A percentile compares a stretch with the other conserved stretches of the same genome.
Evolutionary conservation across 2,329 filamentous ascomycete genomes (phyloP).

Genomic region (Diplocarpon rosae): DNA sequence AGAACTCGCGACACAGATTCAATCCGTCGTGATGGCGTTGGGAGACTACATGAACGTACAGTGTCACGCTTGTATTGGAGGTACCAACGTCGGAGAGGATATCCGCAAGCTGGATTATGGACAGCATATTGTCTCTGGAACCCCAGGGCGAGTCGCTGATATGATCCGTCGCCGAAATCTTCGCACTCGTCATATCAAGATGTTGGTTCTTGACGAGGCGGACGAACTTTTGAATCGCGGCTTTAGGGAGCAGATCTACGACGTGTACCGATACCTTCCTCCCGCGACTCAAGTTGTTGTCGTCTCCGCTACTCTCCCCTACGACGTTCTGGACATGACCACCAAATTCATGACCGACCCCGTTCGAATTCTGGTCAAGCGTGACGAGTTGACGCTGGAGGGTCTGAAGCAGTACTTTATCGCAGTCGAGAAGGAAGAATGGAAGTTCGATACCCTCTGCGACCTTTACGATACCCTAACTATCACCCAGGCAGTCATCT

Average conservation of each 20-base stretch:
- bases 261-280: conserved; percentile 93
- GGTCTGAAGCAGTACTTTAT: conserved; percentile 99
- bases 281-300: conserved; percentile 98
- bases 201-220: conserved; percentile 66
- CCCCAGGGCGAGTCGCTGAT: conserved; percentile 87
- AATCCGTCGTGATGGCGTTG: conserved; percentile 98
- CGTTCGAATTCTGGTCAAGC: conserved; percentile 92
- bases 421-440: conserved; percentile 97
- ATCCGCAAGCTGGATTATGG: conserved; percentile 96
- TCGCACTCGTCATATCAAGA: conserved; percentile 66
- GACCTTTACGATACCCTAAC: conserved; percentile 98
- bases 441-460: conserved; percentile 98
- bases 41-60: conserved; percentile 99
- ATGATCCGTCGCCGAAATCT: conserved; percentile 69
- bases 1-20: conserved; percentile 95
- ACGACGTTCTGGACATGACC: conserved; percentile 98
- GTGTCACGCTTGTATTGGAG: conserved; percentile 96
- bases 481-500: conserved; percentile 98
- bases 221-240: conserved; percentile 81
- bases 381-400: conserved; percentile 95
- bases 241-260: conserved; percentile 98
- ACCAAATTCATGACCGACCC: conserved; percentile 99
- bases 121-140: conserved; percentile 94
- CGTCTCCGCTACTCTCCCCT: conserved; percentile 89
- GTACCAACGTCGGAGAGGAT: conserved; percentile 95